Evolutionary conservation across 1,139 yeast species (phyloP).

Genomic region (Pichia sp.): DNA sequence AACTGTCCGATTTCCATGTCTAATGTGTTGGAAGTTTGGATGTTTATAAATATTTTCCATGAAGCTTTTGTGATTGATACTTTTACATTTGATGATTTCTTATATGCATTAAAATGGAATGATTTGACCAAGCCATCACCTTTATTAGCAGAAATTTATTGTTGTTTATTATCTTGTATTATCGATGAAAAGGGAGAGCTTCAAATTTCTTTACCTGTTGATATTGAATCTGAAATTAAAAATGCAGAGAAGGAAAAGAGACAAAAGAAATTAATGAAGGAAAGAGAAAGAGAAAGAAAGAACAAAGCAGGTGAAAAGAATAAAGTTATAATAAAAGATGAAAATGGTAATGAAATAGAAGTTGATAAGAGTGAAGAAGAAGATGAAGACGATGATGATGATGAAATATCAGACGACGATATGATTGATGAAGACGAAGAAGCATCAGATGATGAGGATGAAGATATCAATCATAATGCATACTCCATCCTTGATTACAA

Average conservation of each 20-base stretch:
- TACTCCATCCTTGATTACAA: constrained; percentile 54
- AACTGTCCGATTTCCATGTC: constrained; percentile 20
- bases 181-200: constrained; percentile 31
- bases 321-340: constrained; percentile 8
- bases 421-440: constrained; percentile 21
- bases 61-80: constrained; percentile 59
- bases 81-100: constrained; percentile 73
- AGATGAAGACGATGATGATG: constrained; percentile 16
- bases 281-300: constrained; percentile 17
- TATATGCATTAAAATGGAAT: constrained; percentile 56
- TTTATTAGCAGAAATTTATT: constrained; percentile 64
- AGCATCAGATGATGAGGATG: constrained; percentile 25
- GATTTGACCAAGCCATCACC: constrained; percentile 45
- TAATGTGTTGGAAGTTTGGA: constrained; percentile 64
- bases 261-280: constrained; percentile 19
- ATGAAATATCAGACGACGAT: constrained; percentile 15
- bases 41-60: constrained; percentile 65
- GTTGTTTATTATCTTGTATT: constrained; percentile 48
- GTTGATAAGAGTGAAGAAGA: constrained; percentile 11
- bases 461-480: constrained; percentile 41
- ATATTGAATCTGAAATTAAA: constrained; percentile 24
- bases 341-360: constrained; percentile 22
- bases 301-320: constrained; percentile 12
- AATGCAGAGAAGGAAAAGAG: constrained; percentile 13
- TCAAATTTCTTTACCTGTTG: constrained; percentile 29